phyloP scores from a whole-genome alignment of 176 grass and related monocot species.

The Luzula sylvatica region DNA sequence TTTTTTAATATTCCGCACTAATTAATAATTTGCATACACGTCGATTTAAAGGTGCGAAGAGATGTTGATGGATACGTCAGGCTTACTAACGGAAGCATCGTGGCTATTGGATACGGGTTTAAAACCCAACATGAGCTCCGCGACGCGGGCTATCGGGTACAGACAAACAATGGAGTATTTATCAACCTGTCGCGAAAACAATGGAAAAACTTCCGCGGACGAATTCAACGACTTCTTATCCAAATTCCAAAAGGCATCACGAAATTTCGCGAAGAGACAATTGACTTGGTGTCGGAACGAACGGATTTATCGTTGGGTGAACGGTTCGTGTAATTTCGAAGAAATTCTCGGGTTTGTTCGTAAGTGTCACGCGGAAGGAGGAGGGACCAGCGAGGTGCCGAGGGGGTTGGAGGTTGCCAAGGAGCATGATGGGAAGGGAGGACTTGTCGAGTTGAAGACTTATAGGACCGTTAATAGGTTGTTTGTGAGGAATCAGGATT shows the following conservation, averaged over 20 bases:
- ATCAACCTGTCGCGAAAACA: constrained; percentile 44
- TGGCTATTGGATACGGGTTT: constrained; percentile 72
- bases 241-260: constrained; percentile 48
- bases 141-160: constrained; percentile 67
- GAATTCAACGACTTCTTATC: constrained; percentile 43
- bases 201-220: constrained; percentile 46
- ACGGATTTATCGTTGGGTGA: constrained; percentile 60
- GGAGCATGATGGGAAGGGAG: constrained; percentile 24
- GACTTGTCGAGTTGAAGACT: constrained; percentile 42
- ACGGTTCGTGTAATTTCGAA: constrained; percentile 50
- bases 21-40: no score
- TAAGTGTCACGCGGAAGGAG: constrained; percentile 32
- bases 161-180: constrained; percentile 81
- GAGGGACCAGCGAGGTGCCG: constrained; percentile 28
- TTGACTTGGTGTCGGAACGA: constrained; percentile 76
- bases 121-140: constrained; percentile 44
- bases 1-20: no score
- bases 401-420: constrained; percentile 55
- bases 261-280: constrained; percentile 84
- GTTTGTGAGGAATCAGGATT: constrained; percentile 45
- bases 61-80: constrained; percentile 57
- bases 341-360: constrained; percentile 43
- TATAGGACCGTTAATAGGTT: constrained; percentile 45
- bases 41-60: constrained; percentile 78
- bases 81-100: constrained; percentile 63